Conservation (phyloP, 2,329 filamentous ascomycete species). For the Nigrograna mackinnonii region DNA sequence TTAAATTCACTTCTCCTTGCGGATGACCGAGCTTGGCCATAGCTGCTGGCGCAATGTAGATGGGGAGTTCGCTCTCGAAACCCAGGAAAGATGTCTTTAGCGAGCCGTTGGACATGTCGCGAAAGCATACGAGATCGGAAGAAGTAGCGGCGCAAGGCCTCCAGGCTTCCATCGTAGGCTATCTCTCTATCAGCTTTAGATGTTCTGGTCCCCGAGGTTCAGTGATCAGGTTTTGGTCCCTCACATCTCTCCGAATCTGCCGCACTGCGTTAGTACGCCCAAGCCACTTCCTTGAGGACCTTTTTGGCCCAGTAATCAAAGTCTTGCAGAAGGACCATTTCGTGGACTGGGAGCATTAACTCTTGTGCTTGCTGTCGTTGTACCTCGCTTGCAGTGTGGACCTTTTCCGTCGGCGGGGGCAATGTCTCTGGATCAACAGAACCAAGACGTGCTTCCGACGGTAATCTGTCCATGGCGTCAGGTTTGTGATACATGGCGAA, state of each 20-base stretch:
- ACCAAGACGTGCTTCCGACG: neutral
- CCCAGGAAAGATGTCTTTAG: slow-evolving; percentile 55
- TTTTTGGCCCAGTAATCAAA: neutral
- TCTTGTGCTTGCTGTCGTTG: neutral
- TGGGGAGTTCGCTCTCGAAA: slow-evolving; percentile 57
- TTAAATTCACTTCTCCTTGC: slow-evolving; percentile 54
- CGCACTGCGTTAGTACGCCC: neutral
- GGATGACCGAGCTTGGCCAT: slow-evolving; percentile 48
- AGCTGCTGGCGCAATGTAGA: slow-evolving; percentile 56
- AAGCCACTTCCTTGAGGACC: neutral
- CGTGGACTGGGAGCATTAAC: neutral
- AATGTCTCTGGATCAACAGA: neutral
- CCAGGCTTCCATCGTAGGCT: slow-evolving; percentile 59
- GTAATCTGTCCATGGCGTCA: neutral
- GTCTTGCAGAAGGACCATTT: neutral
- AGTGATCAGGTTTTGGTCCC: too few relatives aligned
- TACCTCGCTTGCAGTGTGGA: neutral
- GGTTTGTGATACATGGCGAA: neutral
- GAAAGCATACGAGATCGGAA: slow-evolving; percentile 54
- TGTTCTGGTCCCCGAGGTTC: too few relatives aligned
- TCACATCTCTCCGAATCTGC: neutral
- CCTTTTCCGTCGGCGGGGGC: neutral
- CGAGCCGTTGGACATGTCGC: slow-evolving; percentile 47
- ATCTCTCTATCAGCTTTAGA: too few relatives aligned
- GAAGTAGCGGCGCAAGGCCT: slow-evolving; percentile 55